phyloP scores from a whole-genome alignment of 73 alveolate genomes.

The Symbiodinium natans region DNA sequence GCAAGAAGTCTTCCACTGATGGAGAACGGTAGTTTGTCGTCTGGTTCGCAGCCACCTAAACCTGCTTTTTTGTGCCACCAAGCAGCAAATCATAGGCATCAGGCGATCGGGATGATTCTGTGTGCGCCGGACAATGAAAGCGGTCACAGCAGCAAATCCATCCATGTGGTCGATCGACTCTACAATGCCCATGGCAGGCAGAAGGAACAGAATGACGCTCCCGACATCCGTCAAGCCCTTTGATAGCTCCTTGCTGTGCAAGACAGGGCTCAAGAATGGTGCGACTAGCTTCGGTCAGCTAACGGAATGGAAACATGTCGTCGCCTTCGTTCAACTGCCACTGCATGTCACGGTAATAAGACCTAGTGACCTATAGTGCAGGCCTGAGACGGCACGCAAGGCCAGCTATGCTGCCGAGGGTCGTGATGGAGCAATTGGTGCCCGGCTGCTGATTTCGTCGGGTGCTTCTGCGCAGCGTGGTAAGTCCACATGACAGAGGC shows the following conservation, averaged over 20 bases:
- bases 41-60: too few relatives aligned
- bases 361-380: background rate
- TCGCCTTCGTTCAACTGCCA: too few relatives aligned
- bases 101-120: slow-evolving; percentile 48
- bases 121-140: slow-evolving; percentile 17
- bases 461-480: slow-evolving; percentile 64
- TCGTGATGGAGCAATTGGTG: background rate
- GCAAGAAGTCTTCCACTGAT: too few relatives aligned
- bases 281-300: too few relatives aligned
- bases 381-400: background rate
- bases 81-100: slow-evolving; percentile 73
- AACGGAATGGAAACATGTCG: too few relatives aligned
- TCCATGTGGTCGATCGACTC: slow-evolving; percentile 83
- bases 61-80: too few relatives aligned
- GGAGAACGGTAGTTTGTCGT: too few relatives aligned
- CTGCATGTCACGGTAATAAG: background rate
- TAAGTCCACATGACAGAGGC: slow-evolving; percentile 92
- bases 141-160: slow-evolving; percentile 22
- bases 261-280: too few relatives aligned
- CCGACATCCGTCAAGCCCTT: slow-evolving; percentile 79
- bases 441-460: slow-evolving; percentile 56
- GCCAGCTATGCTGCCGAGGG: background rate
- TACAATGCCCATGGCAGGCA: slow-evolving; percentile 85
- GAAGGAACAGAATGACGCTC: slow-evolving; percentile 55
- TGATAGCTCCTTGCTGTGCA: slow-evolving; percentile 20